A percentile compares a stretch with the other conserved stretches of the same genome.
Conservation (phyloP, 2,329 filamentous ascomycete genomes). For the Colletotrichum incanum region DNA sequence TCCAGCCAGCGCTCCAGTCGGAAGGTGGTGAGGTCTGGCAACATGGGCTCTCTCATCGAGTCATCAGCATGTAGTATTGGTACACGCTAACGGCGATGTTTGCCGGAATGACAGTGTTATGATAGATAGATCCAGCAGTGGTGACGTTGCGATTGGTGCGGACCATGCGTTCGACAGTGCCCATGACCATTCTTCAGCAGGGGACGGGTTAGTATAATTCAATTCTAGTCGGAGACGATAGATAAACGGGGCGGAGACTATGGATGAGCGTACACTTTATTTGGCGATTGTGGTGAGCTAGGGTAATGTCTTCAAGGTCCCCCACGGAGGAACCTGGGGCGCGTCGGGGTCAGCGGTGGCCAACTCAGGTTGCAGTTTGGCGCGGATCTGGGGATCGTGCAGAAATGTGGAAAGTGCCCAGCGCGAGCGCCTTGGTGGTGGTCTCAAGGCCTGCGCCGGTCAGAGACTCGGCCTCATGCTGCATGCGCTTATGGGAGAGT, state of each 20-base stretch:
- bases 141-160: constrained; percentile 52
- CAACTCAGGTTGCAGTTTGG: constrained; percentile 54
- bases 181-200: neutral
- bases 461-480: constrained; percentile 52
- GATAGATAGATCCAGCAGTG: constrained; percentile 47
- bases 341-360: constrained; percentile 20
- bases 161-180: constrained; percentile 55
- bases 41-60: constrained; percentile 47
- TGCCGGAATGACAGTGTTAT: constrained; percentile 50
- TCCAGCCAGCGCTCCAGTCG: constrained; percentile 49
- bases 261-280: constrained; percentile 46
- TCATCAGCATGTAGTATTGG: constrained; percentile 48
- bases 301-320: constrained; percentile 52
- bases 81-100: constrained; percentile 56
- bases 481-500: constrained; percentile 51
- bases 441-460: constrained; percentile 58
- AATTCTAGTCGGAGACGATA: too few species aligned
- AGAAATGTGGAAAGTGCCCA: constrained; percentile 55
- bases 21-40: constrained; percentile 46
- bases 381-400: constrained; percentile 49
- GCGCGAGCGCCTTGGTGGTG: constrained; percentile 52
- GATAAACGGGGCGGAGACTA: too few species aligned
- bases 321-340: constrained; percentile 31
- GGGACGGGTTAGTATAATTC: neutral
- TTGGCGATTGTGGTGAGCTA: constrained; percentile 57